A percentile compares a stretch with the other conserved stretches of the same genome.
These are phyloP conservation scores for Astrothelium macrocarpum DNA, from an alignment of 495 filamentous ascomycete genomes.

Conservation along the genomic window DNA sequence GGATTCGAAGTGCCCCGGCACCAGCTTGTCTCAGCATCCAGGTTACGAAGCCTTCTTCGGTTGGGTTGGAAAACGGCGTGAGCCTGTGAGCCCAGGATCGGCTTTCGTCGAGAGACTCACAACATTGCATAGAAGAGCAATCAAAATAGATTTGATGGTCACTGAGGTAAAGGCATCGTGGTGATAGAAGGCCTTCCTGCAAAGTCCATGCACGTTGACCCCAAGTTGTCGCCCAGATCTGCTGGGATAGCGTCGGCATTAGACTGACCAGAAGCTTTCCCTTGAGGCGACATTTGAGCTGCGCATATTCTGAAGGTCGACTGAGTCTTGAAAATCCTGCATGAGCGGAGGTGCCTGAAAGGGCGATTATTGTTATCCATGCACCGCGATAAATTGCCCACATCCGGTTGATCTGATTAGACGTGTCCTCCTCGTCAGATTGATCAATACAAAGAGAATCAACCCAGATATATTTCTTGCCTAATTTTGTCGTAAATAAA, in stretches of 20 bases:
- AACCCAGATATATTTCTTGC: constrained; percentile 4
- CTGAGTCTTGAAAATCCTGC: background rate
- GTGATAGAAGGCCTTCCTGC: constrained; percentile 3
- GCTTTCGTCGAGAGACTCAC: constrained; percentile 2
- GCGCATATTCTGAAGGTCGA: background rate
- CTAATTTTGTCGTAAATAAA: background rate
- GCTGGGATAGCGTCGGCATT: background rate
- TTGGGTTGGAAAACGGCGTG: background rate
- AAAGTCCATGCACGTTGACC: constrained; percentile 1
- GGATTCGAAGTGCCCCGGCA: background rate
- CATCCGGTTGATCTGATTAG: background rate
- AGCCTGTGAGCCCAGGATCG: background rate
- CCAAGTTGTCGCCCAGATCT: background rate
- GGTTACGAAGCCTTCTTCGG: background rate
- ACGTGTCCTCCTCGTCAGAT: background rate
- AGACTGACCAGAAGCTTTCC: background rate
- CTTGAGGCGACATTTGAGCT: background rate
- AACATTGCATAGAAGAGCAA: constrained; percentile 5
- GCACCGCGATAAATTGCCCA: constrained; percentile 1
- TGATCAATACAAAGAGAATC: constrained; percentile 7
- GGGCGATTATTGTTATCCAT: constrained; percentile 5
- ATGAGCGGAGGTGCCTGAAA: background rate
- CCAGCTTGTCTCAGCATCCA: background rate
- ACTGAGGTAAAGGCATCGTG: constrained; percentile 1
- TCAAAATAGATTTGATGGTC: background rate